phyloP scores from a whole-genome alignment of 441 rosid species.

The Capsella rubella region DNA sequence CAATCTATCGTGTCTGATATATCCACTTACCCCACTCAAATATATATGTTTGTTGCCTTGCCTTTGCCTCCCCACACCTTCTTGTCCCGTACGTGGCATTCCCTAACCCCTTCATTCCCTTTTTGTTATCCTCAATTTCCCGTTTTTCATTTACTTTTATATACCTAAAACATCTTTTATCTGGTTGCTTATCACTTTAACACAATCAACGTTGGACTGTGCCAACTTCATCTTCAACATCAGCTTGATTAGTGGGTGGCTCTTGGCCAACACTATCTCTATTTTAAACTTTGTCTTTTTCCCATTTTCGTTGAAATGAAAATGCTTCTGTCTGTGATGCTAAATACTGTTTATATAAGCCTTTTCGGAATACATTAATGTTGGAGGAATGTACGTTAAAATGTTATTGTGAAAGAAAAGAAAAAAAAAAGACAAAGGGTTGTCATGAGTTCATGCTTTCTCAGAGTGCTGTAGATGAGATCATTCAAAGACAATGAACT shows the following conservation, averaged over 20 bases:
- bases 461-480: background rate
- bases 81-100: too few species aligned
- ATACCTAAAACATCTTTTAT: too few species aligned
- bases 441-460: background rate
- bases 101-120: too few species aligned
- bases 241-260: background rate
- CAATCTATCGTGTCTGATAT: too few species aligned
- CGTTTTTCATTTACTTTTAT: too few species aligned
- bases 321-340: background rate
- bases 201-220: conserved; percentile 3
- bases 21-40: too few species aligned
- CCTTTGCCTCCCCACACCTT: too few species aligned
- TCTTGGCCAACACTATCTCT: conserved; percentile 1
- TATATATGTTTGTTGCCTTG: too few species aligned
- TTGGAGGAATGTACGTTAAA: background rate
- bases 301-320: background rate
- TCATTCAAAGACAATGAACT: background rate
- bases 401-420: background rate
- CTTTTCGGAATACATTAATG: background rate
- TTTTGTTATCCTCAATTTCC: too few species aligned
- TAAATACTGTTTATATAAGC: background rate
- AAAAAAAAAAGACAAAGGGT: background rate
- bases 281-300: background rate
- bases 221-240: conserved; percentile 24
- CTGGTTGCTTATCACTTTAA: too few species aligned